Percentiles rank a stretch among this genome's conserved stretches.
phyloP scores from a whole-genome alignment of 805 yeast genomes.

The Ogataea allantospora region DNA sequence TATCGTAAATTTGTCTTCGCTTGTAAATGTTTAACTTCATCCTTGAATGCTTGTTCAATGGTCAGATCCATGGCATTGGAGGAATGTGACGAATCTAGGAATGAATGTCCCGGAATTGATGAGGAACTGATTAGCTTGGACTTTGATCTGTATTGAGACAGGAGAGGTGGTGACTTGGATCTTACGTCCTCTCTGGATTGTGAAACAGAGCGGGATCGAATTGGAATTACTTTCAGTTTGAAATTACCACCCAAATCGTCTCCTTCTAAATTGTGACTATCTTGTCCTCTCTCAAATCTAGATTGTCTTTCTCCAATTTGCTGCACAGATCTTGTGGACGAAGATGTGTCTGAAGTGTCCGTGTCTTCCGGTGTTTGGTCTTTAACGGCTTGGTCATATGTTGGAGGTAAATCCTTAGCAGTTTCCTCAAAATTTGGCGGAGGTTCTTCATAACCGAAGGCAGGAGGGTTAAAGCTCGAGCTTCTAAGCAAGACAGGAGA shows the following conservation, averaged over 20 bases:
- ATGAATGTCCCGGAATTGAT: conserved; percentile 22
- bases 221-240: conserved; percentile 28
- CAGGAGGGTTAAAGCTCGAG: conserved; percentile 19
- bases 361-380: conserved; percentile 7
- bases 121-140: conserved; percentile 24
- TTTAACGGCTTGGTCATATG: conserved; percentile 27
- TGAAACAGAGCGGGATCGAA: conserved; percentile 29
- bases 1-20: conserved; percentile 5
- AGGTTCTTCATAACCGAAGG: conserved; percentile 24
- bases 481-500: conserved; percentile 22
- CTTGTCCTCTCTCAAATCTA: conserved; percentile 10
- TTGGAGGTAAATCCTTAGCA: conserved; percentile 28
- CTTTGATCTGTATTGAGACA: conserved; percentile 19
- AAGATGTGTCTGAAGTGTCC: conserved; percentile 8
- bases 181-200: conserved; percentile 15
- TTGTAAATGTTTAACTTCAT: conserved; percentile 3
- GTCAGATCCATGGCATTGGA: conserved; percentile 27
- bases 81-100: conserved; percentile 12
- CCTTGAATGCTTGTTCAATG: conserved; percentile 20
- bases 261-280: conserved; percentile 12
- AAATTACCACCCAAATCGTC: conserved; percentile 31
- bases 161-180: conserved; percentile 22
- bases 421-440: conserved; percentile 32
- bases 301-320: conserved; percentile 8
- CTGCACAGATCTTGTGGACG: not conserved